phyloP scores from a whole-genome alignment of 208 protist species.

The Entamoeba dispar region DNA sequence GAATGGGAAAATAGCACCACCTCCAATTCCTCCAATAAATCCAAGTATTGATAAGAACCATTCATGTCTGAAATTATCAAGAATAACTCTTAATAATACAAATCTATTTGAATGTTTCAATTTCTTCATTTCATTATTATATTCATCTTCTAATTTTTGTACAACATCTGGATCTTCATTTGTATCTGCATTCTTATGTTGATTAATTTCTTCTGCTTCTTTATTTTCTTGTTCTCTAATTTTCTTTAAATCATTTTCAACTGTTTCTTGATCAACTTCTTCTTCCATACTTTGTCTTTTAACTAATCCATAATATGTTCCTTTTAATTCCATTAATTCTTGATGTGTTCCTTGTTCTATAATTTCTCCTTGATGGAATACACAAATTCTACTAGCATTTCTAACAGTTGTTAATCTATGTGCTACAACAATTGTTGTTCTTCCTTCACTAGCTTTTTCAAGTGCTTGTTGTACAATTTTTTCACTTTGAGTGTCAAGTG shows the following conservation, averaged over 20 bases:
- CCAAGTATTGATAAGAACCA: neutral
- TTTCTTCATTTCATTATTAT: neutral
- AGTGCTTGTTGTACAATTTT: constrained; percentile 56
- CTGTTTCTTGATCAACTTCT: neutral
- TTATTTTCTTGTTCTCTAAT: neutral
- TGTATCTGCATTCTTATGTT: neutral
- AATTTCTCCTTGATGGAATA: constrained; percentile 58
- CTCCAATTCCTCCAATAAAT: neutral
- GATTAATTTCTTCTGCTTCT: neutral
- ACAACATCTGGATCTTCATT: neutral
- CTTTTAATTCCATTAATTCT: constrained; percentile 35
- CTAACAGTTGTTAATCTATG: constrained; percentile 64
- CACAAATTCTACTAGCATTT: constrained; percentile 67
- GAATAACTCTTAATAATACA: neutral
- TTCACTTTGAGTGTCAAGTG: constrained; percentile 61
- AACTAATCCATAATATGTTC: neutral
- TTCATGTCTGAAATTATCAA: neutral
- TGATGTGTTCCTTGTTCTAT: constrained; percentile 57
- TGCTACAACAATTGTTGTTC: constrained; percentile 68
- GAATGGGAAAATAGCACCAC: neutral
- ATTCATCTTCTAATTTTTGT: neutral
- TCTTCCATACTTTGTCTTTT: neutral
- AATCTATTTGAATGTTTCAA: neutral
- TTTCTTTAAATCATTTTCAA: neutral
- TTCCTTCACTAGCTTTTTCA: constrained; percentile 46